Evolutionary conservation across 441 rosid species (phyloP).

Genomic region (Brassica balearica): DNA sequence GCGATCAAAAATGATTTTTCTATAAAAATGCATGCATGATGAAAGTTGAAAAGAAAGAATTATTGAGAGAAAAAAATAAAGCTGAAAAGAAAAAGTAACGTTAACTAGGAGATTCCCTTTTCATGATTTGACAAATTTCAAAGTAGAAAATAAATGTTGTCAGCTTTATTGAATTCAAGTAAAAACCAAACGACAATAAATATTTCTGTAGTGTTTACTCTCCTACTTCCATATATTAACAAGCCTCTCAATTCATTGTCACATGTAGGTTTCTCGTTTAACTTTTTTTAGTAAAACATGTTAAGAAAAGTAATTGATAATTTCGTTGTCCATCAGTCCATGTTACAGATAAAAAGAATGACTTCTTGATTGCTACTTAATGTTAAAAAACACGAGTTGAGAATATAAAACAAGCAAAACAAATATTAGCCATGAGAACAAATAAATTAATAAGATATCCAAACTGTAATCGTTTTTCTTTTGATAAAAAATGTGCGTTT

Average conservation of each 20-base stretch:
- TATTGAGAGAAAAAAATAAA: neutral
- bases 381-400: slow-evolving; percentile 9
- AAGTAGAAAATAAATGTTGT: neutral
- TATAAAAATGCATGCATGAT: neutral
- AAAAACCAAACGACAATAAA: neutral
- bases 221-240: too few relatives aligned
- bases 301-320: neutral
- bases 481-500: neutral
- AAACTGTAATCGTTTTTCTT: neutral
- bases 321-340: slow-evolving; percentile 3
- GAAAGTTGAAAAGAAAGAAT: neutral
- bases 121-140: neutral
- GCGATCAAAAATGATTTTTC: neutral
- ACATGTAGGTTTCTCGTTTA: neutral
- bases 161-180: neutral
- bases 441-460: neutral
- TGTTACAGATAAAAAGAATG: neutral
- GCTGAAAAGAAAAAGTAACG: slow-evolving; percentile 2
- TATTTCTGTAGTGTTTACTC: neutral
- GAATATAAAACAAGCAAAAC: slow-evolving; percentile 3
- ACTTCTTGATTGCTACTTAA: slow-evolving; percentile 6
- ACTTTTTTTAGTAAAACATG: neutral
- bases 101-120: neutral
- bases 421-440: neutral
- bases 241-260: neutral